Evolutionary conservation across 805 yeast genomes (phyloP), one percentile per base, ranked within the genome.

Genomic region (Kuraishia borneana): DNA sequence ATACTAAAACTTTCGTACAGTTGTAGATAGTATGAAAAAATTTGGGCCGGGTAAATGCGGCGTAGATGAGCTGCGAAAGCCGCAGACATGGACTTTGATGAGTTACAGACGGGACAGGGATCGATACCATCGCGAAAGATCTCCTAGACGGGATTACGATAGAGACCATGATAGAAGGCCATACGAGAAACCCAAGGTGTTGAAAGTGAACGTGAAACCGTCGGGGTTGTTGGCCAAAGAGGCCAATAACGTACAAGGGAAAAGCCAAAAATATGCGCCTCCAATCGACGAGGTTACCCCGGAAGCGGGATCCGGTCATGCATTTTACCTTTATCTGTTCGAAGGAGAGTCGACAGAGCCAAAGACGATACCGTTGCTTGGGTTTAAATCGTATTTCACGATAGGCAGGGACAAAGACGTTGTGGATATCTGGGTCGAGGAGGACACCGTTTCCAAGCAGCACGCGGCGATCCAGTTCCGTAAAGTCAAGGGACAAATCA

Each of bases 161-260:
- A n/a, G n/a, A n/a, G n/a, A n/a, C n/a, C n/a, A n/a, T n/a, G n/a
- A n/a, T n/a, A n/a, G n/a, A n/a, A n/a, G 4, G 13, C 9, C 27
- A 10, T 12, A 18, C n/a, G 25, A 20, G 16, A 30, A 30, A 18
- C 32, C 25, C 16, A 30, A 30, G 17, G 17, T 10, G n/a, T 12
- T 30, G 14, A 19, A 30, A 18, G 21, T 30, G 8, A 54, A 56
- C 36, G 64, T 61, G 42, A 53, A 55, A 34, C 60, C 61, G 2
- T 61, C 71, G 1, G 71, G 71, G 1, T 39, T 62, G 3, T 40
- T 66, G 23, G 66, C 66, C 20, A 51, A 55, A 36, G 71, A 61
- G 21, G 53, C 63, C 3, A 50, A 58, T 36, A 51, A 46, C 33
- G 43, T 49, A 13, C 40, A 50, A 13, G 69, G 68, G 0, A 39